Evolutionary conservation across 805 yeast species (phyloP).

Genomic region (Saccharomycopsis malanga): DNA sequence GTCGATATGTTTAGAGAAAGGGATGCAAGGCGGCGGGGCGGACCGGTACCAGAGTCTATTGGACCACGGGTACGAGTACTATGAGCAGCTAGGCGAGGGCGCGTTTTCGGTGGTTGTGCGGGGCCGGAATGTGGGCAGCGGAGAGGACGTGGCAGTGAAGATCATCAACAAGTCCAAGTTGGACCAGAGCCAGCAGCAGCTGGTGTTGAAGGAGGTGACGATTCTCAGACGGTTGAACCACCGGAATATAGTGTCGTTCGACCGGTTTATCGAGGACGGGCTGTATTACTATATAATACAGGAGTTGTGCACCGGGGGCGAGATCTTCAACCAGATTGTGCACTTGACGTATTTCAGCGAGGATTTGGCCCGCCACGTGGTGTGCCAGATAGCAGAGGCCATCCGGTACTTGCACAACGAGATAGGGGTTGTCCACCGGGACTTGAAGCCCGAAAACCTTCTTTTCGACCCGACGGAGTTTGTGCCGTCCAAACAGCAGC

Average conservation of each 20-base stretch:
- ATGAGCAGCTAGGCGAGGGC: conserved; percentile 66
- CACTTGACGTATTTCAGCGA: conserved; percentile 61
- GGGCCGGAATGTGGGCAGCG: conserved; percentile 31
- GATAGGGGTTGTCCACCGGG: conserved; percentile 76
- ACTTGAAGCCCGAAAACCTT: conserved; percentile 75
- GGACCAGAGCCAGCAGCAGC: conserved; percentile 53
- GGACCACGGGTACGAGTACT: conserved; percentile 25
- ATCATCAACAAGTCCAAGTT: conserved; percentile 63
- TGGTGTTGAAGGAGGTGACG: conserved; percentile 74
- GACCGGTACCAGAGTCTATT: conserved; percentile 12
- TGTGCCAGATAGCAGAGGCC: conserved; percentile 56
- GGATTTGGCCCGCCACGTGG: conserved; percentile 55
- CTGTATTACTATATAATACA: conserved; percentile 61
- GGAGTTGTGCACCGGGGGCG: conserved; percentile 75
- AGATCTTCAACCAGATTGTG: conserved; percentile 60
- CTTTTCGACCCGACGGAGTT: conserved; percentile 55
- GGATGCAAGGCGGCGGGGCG: neutral
- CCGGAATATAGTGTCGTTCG: conserved; percentile 56
- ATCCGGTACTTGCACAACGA: conserved; percentile 63
- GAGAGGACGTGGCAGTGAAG: conserved; percentile 41
- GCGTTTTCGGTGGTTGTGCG: conserved; percentile 73
- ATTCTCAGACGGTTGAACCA: conserved; percentile 62
- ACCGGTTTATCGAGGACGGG: conserved; percentile 59
- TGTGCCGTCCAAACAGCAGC: conserved; percentile 32
- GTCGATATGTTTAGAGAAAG: neutral